Evolutionary conservation across 108 stramenopile genomes (phyloP), one percentile per base, ranked within the genome.

Genomic region (Bacterosira constricta): DNA sequence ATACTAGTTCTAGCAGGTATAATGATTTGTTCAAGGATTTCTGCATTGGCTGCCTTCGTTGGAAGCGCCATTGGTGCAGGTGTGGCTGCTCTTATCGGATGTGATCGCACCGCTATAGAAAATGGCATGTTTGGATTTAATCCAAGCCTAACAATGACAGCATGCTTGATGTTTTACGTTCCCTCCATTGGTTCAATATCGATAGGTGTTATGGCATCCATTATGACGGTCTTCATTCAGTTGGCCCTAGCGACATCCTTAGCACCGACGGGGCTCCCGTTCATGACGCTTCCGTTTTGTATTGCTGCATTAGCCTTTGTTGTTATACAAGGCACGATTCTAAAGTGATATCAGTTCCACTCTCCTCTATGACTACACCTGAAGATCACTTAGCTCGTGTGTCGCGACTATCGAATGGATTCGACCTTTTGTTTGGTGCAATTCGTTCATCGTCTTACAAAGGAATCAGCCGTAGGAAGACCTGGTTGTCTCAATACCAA

Each of bases 271-370:
- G 73, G 73, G 9, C 42, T 80, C 29, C 79, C 79, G n/a, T 74
- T 80, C 63, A 75, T 80, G 73, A 80, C 79, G 15, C 62, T 80
- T 35, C 79, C 79, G 7, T 80, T 80, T 47, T 80, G 79, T 53
- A 25, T 80, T 12, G 51, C 61, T 2, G 44, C 67, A 1, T 37
- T 75, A 13, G 54, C 53, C 35, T 75, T 75, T 30, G 56, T 80
- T 34, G 56, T 69, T 18, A 80, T 81, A 36, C 79, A 80, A 60
- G 79, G 79, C 6, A 80, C 73, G 11, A 69, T 29, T 63, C 62
- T 0, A 35, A 71, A 31, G 69, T 78, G 13, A 55, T 76, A 8
- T 67, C 80, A 25, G 69, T 81, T n/a, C 80, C 80, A 47, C 69
- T 81, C 11, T 42, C 75, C 21, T 63, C 67, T 26, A 81, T 81